Percentiles rank a stretch among this genome's conserved stretches.
Evolutionary conservation across 331 rosid species (phyloP).

Genomic region (Pyracantha coccinea): DNA sequence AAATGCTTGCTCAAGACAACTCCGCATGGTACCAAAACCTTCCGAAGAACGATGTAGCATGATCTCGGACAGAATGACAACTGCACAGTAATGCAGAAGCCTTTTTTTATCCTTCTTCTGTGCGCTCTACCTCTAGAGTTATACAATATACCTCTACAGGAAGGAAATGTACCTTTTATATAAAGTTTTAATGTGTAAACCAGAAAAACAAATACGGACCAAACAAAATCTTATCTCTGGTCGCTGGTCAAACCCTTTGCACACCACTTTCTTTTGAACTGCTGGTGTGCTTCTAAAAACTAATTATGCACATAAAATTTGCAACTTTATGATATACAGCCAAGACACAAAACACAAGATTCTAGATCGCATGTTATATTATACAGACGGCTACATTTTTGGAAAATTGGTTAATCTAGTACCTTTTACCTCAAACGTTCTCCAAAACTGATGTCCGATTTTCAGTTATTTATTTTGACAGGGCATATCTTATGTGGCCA

Average conservation of each 20-base stretch:
- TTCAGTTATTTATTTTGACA: background rate
- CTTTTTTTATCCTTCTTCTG: background rate
- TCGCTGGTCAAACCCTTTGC: background rate
- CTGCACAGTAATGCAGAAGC: background rate
- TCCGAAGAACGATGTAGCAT: background rate
- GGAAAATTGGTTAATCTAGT: background rate
- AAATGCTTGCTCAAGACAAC: background rate
- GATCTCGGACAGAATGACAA: background rate
- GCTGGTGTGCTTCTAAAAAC: background rate
- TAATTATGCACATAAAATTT: background rate
- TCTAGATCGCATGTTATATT: background rate
- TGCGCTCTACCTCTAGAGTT: background rate
- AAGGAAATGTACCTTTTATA: background rate
- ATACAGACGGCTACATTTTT: background rate
- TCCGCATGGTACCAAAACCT: background rate
- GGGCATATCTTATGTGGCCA: background rate
- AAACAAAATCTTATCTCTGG: background rate
- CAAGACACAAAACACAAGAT: background rate
- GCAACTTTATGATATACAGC: background rate
- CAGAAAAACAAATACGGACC: background rate
- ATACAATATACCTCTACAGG: background rate
- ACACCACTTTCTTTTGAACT: background rate
- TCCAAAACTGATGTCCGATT: background rate
- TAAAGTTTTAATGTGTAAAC: background rate
- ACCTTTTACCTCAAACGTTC: background rate